Percentiles rank a stretch among this genome's conserved stretches.
Conservation (phyloP, 2,329 filamentous ascomycete genomes). For the Fusarium goolgardi region DNA sequence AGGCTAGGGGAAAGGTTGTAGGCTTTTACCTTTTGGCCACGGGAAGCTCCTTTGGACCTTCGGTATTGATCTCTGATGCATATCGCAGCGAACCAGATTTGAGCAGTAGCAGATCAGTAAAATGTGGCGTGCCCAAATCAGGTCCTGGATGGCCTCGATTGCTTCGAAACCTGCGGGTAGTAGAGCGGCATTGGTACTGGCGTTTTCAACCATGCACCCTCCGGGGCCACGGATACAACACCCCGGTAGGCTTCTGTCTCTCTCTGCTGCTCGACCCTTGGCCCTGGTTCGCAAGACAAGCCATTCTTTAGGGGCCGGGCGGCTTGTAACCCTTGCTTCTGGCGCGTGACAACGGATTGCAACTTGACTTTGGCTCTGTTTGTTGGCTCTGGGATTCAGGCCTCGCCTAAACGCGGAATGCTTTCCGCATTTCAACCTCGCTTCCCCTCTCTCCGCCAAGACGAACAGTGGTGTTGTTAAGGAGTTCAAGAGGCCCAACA, state of each 20-base stretch:
- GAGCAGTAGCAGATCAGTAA: constrained; percentile 38
- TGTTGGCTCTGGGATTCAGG: constrained; percentile 19
- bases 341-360: constrained; percentile 42
- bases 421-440: constrained; percentile 31
- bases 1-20: constrained; percentile 5
- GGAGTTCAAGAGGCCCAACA: constrained; percentile 3
- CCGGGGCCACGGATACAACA: constrained; percentile 13
- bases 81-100: constrained; percentile 33
- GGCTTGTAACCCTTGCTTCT: constrained; percentile 37
- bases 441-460: constrained; percentile 10
- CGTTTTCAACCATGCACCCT: constrained; percentile 16
- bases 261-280: not conserved
- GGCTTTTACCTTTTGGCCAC: constrained; percentile 26
- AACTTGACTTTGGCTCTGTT: constrained; percentile 12
- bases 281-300: constrained; percentile 26
- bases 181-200: constrained; percentile 36
- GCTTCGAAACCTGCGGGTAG: constrained; percentile 26
- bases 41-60: constrained; percentile 40
- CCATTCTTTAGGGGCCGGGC: constrained; percentile 22
- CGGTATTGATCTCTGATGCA: constrained; percentile 23
- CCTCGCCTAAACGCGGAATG: constrained; percentile 47
- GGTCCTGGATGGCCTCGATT: constrained; percentile 44
- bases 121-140: constrained; percentile 35
- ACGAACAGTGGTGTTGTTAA: constrained; percentile 6
- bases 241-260: constrained; percentile 25